Base-by-base conservation (phyloP, 1,284 basidiomycete species). In the Trametes versicolor region DNA sequence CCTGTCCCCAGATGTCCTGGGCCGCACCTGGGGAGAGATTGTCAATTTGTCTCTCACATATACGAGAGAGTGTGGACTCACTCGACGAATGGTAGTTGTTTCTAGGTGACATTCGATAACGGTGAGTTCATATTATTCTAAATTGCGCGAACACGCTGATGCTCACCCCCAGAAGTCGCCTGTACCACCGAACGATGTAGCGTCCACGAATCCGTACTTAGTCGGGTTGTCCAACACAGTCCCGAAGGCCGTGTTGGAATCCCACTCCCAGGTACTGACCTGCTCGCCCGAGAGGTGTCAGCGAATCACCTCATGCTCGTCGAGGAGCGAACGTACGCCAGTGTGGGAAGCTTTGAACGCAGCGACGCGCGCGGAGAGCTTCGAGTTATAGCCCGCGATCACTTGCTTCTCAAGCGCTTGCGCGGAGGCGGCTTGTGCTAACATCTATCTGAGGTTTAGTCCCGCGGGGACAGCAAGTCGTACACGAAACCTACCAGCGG, bases 151-250 rank as follows among this genome's bases (percentile, higher is more conserved):
- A 48, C 4, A 25, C 8, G 23, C 29, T 45, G 19, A 27, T 29
- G 75, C 83, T 64, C 68, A 85, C 85, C 83, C 84, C 87, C 86
- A 88, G 80, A 89, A 88, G 65, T 83, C 78, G 21, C 79, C 80
- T 12, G 81, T 64, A 23, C 73, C 74, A 5, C 87, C 87, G 62
- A 79, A 87, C 0, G 83, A 82, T 0, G 81, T 82, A 8, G 78
- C 79, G 66, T 87, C 85, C 25, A 79, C 76, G 72, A 88, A 88
- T 1, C 87, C 87, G 64, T 82, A 87, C 9, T 78, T 70, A 0
- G 76, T 79, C 1, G 86, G 85, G 49, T 77, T 69, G 73, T 86
- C 76, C 21, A 89, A 74, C 15, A 88, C 82, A 7, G 76, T 80
- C 15, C 76, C 81, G 76, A 87, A 87, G n/a, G 79, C 81, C 0